Conservation (phyloP, 805 yeast species). For the Schizosaccharomyces octosporus region DNA sequence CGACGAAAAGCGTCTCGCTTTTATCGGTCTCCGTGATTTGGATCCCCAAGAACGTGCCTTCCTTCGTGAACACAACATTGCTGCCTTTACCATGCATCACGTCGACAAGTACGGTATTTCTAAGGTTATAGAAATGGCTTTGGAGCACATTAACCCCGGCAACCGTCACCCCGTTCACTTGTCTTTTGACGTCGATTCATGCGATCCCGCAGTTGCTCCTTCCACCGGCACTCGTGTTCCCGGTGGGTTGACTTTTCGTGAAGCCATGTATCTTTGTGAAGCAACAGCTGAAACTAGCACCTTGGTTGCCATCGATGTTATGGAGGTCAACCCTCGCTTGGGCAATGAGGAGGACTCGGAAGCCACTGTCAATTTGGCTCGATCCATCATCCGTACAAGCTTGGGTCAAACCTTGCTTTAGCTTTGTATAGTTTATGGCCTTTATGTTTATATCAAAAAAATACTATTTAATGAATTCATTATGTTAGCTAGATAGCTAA, state of each 20-base stretch:
- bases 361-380: slow-evolving; percentile 74
- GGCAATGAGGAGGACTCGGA: slow-evolving; percentile 53
- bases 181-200: slow-evolving; percentile 88
- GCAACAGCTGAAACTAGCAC: slow-evolving; percentile 79
- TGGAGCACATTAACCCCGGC: slow-evolving; percentile 50
- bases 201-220: slow-evolving; percentile 82
- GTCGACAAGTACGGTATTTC: slow-evolving; percentile 85
- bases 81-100: slow-evolving; percentile 87
- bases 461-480: too few relatives aligned
- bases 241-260: slow-evolving; percentile 85
- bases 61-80: slow-evolving; percentile 41
- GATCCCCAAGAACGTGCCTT: slow-evolving; percentile 65
- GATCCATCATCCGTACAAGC: slow-evolving; percentile 81
- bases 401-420: slow-evolving; percentile 35
- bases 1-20: slow-evolving; percentile 49
- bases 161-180: slow-evolving; percentile 57
- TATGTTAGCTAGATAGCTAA: too few relatives aligned
- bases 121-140: slow-evolving; percentile 75
- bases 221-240: slow-evolving; percentile 96
- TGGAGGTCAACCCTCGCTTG: slow-evolving; percentile 76
- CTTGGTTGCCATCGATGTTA: slow-evolving; percentile 68
- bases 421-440: background rate
- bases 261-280: slow-evolving; percentile 78
- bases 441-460: background rate
- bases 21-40: slow-evolving; percentile 84